These are phyloP conservation scores for Tulasnella sp. DNA, from an alignment of 768 basidiomycete species.

Conservation along the genomic window DNA sequence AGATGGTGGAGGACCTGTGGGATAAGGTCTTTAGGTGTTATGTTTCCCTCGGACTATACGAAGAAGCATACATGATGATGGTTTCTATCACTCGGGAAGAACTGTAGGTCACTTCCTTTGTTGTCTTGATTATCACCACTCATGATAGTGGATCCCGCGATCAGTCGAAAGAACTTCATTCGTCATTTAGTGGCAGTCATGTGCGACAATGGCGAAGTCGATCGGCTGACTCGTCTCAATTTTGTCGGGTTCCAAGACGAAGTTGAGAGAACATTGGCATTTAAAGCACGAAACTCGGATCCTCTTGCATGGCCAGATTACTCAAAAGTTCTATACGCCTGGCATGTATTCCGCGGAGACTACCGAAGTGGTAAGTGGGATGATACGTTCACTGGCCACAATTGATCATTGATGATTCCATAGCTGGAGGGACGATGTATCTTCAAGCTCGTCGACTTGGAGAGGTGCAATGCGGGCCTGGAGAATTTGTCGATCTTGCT, in stretches of 20 bases:
- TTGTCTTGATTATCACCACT: constrained; percentile 2
- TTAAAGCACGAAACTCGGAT: constrained; percentile 89
- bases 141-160: neutral
- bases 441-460: constrained; percentile 73
- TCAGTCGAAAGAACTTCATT: constrained; percentile 70
- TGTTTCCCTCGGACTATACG: constrained; percentile 59
- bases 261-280: constrained; percentile 75
- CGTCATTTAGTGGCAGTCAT: constrained; percentile 76
- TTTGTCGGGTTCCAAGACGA: constrained; percentile 77
- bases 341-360: constrained; percentile 78
- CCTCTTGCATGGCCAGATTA: constrained; percentile 76
- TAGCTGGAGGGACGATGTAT: constrained; percentile 89
- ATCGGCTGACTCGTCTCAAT: constrained; percentile 63
- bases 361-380: constrained; percentile 83
- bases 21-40: constrained; percentile 61
- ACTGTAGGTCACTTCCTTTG: constrained; percentile 42
- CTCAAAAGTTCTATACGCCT: constrained; percentile 85
- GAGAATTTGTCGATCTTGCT: constrained; percentile 43
- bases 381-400: neutral
- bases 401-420: neutral
- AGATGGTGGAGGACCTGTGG: constrained; percentile 63
- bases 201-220: constrained; percentile 80
- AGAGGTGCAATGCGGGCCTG: constrained; percentile 27
- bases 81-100: constrained; percentile 61
- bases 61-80: constrained; percentile 76